Base-by-base conservation (phyloP, 805 yeast species). In the Nakazawaea anatomiae region DNA sequence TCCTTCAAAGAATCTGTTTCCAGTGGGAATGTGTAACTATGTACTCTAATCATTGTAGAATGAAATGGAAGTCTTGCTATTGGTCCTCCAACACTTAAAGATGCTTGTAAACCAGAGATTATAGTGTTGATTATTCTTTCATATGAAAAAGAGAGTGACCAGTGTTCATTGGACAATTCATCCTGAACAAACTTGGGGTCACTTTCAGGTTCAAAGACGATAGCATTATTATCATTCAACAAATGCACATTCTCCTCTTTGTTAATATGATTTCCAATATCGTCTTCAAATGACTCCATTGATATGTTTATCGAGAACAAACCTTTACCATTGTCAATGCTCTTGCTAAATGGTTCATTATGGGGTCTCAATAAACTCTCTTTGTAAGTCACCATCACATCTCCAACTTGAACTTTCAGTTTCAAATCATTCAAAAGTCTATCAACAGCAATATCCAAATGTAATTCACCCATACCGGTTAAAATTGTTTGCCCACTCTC, bases 391-490 rank as follows among this genome's bases (percentile, higher is more conserved):
- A 94, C 96, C 71, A 83, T 88, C 25, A 94, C 88, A 48, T 84
- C 83, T 44, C 97, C 90, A 39, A 89, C 75, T 34, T 83, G 83
- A 1, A 88, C 86, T 51, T 84, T 82, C 3, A 96, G 96, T 63
- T 85, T 85, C 76, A 90, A 74, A 52, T 89, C 96, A 42, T 78
- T 79, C n/a, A 88, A 68, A 41, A 90, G 74, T 50, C 97, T 74
- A 59, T 89, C 94, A 45, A 75, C 76, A 1, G 94, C 87, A 57
- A 94, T 90, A 58, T 94, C 98, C 46, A 94, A 73, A 68, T 94
- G 99, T 45, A 94, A 73, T 62, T 94, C 98, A 40, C 99, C 99
- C 98, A 92, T 92, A 34, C 99, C 99, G 18, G 96, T 83, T 32
- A 94, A 67, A 30, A 91, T 77, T 2, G 91, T 83, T 68, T 94